A percentile compares a stretch with the other conserved stretches of the same genome.
phyloP scores from a whole-genome alignment of 495 filamentous ascomycete genomes.

The Trichocladium uniseriatum region DNA sequence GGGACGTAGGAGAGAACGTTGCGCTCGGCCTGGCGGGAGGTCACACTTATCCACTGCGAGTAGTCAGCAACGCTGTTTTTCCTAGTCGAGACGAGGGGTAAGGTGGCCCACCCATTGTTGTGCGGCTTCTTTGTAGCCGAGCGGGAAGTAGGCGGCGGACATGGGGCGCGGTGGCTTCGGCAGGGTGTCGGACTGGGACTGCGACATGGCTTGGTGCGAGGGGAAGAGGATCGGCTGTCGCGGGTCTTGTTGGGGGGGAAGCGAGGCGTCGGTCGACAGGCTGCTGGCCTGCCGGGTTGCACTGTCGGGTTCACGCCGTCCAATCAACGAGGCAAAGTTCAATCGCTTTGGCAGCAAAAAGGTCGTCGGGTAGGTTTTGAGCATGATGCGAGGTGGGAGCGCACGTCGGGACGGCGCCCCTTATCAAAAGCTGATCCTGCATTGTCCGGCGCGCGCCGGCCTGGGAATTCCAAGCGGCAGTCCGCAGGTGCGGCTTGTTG shows the following conservation, averaged over 20 bases:
- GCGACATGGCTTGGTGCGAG: conserved; percentile 29
- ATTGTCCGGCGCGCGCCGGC: background rate
- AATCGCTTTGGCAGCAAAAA: conserved; percentile 19
- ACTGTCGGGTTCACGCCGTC: conserved; percentile 1
- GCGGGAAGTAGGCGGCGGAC: conserved; percentile 52
- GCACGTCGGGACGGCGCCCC: conserved; percentile 13
- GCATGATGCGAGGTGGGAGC: conserved; percentile 17
- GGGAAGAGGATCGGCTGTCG: conserved; percentile 41
- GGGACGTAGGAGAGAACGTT: conserved; percentile 82
- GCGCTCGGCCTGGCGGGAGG: conserved; percentile 79
- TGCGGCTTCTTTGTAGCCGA: conserved; percentile 86
- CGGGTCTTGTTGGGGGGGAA: conserved; percentile 17
- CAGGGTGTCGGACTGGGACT: conserved; percentile 20
- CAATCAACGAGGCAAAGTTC: conserved; percentile 12
- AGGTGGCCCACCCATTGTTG: conserved; percentile 73
- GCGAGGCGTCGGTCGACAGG: conserved; percentile 30
- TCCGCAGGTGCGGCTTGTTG: background rate
- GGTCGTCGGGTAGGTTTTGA: conserved; percentile 21
- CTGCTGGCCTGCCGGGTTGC: conserved; percentile 12
- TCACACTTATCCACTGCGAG: conserved; percentile 67
- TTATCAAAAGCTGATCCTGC: conserved; percentile 8
- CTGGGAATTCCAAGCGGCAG: background rate
- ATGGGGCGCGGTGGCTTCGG: background rate
- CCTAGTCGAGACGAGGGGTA: background rate
- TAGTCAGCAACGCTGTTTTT: background rate